A percentile compares a stretch with the other conserved stretches of the same genome.
Conservation (phyloP, 2,329 filamentous ascomycete genomes). For the Penicillium vulpinum region DNA sequence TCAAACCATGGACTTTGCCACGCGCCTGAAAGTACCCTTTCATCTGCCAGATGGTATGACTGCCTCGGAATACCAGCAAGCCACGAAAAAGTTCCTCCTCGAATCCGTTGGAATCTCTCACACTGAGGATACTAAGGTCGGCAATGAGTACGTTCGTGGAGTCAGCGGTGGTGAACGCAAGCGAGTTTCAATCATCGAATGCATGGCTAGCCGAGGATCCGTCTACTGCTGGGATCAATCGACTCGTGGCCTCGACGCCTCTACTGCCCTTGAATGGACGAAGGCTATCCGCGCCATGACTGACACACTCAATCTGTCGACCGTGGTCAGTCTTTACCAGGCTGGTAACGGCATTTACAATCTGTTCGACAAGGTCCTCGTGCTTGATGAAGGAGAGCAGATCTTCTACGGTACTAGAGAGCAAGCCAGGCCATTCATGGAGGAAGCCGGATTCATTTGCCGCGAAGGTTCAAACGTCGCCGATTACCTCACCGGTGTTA, state of each 20-base stretch:
- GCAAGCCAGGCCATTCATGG: constrained; percentile 65
- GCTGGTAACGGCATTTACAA: constrained; percentile 70
- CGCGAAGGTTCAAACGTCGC: constrained; percentile 62
- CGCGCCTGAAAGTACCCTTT: constrained; percentile 58
- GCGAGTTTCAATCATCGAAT: constrained; percentile 68
- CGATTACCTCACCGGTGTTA: constrained; percentile 67
- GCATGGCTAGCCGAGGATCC: constrained; percentile 56
- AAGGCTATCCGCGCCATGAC: constrained; percentile 65
- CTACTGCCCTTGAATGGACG: constrained; percentile 62
- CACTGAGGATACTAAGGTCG: constrained; percentile 65
- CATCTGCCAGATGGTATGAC: constrained; percentile 49
- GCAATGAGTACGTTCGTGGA: constrained; percentile 65
- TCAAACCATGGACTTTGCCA: constrained; percentile 57
- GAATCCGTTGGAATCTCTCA: constrained; percentile 60
- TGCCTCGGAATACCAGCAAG: constrained; percentile 49
- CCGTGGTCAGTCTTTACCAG: constrained; percentile 68
- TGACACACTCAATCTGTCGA: constrained; percentile 59
- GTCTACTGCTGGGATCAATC: constrained; percentile 69
- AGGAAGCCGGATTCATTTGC: constrained; percentile 63
- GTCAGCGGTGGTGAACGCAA: constrained; percentile 70
- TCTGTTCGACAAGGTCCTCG: constrained; percentile 68
- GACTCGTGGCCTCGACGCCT: constrained; percentile 66
- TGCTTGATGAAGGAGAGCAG: constrained; percentile 66
- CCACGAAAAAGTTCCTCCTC: constrained; percentile 57
- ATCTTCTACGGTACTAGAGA: constrained; percentile 64